Base-by-base conservation (phyloP, 495 filamentous ascomycete species). In the Trichoderma asperelloides region DNA sequence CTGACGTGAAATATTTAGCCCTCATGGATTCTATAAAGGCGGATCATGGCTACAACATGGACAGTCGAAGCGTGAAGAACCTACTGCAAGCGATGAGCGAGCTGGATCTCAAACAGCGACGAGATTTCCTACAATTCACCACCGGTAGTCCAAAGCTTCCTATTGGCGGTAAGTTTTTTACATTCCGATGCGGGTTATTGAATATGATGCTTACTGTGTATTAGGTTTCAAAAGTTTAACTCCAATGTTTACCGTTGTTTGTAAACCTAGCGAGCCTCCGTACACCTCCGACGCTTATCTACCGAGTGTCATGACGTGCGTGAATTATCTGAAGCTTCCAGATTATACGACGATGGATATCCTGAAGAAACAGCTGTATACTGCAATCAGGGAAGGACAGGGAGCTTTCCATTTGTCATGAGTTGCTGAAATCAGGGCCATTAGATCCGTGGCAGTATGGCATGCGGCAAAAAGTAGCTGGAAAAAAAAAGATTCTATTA, bases 1-100 rank as follows among this genome's bases (percentile, higher is more conserved):
- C 69, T 78, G 66, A 65, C 64, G 33, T 21, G 47, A 51, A 5
- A 77, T 65, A 64, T 70, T 8, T 72, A 96, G 91, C 95, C 45
- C 83, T 98, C 28, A 96, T 94, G 86, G 96, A 99, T 74, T 97
- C 94, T 2, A 93, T 99, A 78, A 99, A 98, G 81, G 96, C 96
- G n/a, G 96, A 99, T 73, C 96, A 99, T 74, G 96, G 96, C 4
- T 99, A 92, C 81, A 98, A 98, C 70, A 95, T 99, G 88, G 96
- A 99, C 71, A 98, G 96, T 82, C 92, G 89, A 81, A 97, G 92
- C 68, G 95, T 99, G 41, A 91, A 87, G 49, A 98, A 99, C 71
- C 74, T 99, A 69, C 85, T 99, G 3, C 93, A 97, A 72, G 88
- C 88, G 21, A 98, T 99, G 96, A 97, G 93, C 74, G 93, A 97